Conservation (phyloP, 2,329 filamentous ascomycete species). For the Neoarthrinium moseri region DNA sequence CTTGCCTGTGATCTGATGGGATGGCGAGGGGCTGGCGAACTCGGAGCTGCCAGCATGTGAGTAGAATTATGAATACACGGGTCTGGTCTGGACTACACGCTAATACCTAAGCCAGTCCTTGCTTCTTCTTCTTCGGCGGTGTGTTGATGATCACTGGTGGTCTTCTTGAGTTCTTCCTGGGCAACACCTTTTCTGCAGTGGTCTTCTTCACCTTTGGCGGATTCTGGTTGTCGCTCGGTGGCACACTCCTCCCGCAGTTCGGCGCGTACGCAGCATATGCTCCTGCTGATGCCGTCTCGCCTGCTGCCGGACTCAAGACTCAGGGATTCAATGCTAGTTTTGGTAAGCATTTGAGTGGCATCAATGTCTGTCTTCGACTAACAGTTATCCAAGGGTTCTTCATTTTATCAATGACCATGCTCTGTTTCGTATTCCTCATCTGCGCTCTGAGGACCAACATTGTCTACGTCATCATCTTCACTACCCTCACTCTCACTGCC, state of each 20-base stretch:
- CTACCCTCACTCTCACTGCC: slow-evolving; percentile 60
- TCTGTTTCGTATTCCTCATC: slow-evolving; percentile 66
- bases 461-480: slow-evolving; percentile 69
- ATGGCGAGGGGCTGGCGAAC: slow-evolving; percentile 50
- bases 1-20: slow-evolving; percentile 52
- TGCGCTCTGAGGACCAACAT: slow-evolving; percentile 72
- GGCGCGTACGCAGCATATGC: slow-evolving; percentile 46
- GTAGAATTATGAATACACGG: too few species aligned
- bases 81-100: too few species aligned
- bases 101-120: slow-evolving; percentile 36
- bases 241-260: slow-evolving; percentile 52
- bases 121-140: slow-evolving; percentile 52
- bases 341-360: slow-evolving; percentile 34
- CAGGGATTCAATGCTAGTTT: slow-evolving; percentile 54
- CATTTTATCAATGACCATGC: slow-evolving; percentile 63
- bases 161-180: slow-evolving; percentile 55
- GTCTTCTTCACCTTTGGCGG: slow-evolving; percentile 54
- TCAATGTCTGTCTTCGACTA: background rate
- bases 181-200: slow-evolving; percentile 58
- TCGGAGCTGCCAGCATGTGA: slow-evolving; percentile 47
- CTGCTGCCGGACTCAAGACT: slow-evolving; percentile 42
- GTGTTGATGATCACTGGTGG: slow-evolving; percentile 50
- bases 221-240: slow-evolving; percentile 58
- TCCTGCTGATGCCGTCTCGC: slow-evolving; percentile 26
- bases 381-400: slow-evolving; percentile 44